A percentile compares a stretch with the other conserved stretches of the same genome.
phyloP scores from a whole-genome alignment of 2,329 filamentous ascomycete genomes.

The Arachnopeziza araneosa region DNA sequence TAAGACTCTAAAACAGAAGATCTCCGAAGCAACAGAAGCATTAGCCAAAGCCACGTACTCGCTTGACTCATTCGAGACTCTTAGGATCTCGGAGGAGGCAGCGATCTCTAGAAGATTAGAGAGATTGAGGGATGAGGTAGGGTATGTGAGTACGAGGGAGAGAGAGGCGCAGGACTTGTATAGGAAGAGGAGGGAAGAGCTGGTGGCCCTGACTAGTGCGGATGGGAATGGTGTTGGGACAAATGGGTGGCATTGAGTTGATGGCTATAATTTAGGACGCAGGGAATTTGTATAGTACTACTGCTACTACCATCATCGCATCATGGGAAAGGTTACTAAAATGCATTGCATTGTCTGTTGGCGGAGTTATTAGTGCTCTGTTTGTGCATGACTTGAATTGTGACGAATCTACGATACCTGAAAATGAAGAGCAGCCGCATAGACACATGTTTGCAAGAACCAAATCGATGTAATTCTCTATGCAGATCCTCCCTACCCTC shows the following conservation, averaged over 20 bases:
- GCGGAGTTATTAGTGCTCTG: no score
- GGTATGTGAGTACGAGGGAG: conserved; percentile 73
- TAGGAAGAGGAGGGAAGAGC: conserved; percentile 68
- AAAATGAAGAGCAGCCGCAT: no score
- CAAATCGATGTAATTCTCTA: no score
- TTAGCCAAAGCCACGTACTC: conserved; percentile 68
- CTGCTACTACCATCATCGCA: no score
- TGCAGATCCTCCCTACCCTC: no score
- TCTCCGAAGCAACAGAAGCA: conserved; percentile 66
- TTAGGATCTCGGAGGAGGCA: conserved; percentile 75
- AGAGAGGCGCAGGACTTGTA: conserved; percentile 88
- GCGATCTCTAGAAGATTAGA: conserved; percentile 69
- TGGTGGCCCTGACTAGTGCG: conserved; percentile 49
- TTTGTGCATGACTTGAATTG: no score
- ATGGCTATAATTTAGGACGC: not conserved
- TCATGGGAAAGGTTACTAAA: no score
- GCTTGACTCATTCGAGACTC: conserved; percentile 66
- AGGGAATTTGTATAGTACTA: no score
- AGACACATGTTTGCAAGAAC: no score
- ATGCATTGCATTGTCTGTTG: no score
- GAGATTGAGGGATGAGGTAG: conserved; percentile 74
- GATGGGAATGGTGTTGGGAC: conserved; percentile 18
- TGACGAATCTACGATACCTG: no score
- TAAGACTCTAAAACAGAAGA: conserved; percentile 74
- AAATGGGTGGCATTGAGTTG: conserved; percentile 23